These are phyloP conservation scores for Erodium maritimum DNA, from an alignment of 345 rosid genomes.

Conservation along the genomic window DNA sequence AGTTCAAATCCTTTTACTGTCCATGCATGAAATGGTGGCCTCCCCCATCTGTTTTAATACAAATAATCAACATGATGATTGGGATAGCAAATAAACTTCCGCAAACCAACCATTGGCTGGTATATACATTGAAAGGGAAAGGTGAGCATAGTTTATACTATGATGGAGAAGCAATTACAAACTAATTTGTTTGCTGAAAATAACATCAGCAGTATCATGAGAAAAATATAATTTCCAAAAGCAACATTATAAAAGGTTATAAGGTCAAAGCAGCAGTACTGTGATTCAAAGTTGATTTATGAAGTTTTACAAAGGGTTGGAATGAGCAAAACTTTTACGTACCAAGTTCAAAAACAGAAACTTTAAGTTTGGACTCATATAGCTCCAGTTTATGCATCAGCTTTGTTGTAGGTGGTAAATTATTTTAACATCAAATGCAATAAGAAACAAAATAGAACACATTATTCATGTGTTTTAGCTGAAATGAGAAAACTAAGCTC, in stretches of 20 bases:
- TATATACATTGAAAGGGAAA: not conserved
- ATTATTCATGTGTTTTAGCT: not conserved
- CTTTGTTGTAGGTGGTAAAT: not conserved
- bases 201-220: not conserved
- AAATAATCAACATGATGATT: not conserved
- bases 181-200: not conserved
- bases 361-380: not conserved
- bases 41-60: not conserved
- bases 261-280: too few relatives aligned
- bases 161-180: not conserved
- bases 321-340: too few relatives aligned
- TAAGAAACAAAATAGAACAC: not conserved
- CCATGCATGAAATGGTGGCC: not conserved
- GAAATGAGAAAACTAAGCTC: not conserved
- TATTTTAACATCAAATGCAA: not conserved
- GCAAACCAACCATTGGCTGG: not conserved
- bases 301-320: too few relatives aligned
- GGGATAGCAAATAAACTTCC: not conserved
- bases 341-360: not conserved
- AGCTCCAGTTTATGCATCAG: not conserved
- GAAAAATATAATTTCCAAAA: not conserved
- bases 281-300: too few relatives aligned
- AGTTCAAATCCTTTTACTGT: not conserved
- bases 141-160: not conserved
- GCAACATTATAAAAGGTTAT: not conserved